These are phyloP conservation scores for Lasiosphaeria hispida DNA, from an alignment of 495 filamentous ascomycete genomes.

Conservation along the genomic window DNA sequence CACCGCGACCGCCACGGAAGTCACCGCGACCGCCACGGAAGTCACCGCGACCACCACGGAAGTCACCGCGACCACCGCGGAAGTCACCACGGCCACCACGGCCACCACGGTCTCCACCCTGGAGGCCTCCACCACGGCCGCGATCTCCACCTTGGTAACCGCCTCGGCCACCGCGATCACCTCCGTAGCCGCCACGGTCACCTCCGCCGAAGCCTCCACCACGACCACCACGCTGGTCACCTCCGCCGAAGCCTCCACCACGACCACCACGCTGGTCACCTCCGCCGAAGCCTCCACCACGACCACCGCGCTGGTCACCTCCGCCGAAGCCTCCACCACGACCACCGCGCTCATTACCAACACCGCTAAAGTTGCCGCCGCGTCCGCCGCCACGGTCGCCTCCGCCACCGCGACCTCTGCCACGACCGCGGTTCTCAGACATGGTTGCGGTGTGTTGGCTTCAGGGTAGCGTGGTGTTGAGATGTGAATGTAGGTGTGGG, in stretches of 20 bases:
- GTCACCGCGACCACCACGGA: constrained; percentile 25
- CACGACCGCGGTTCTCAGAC: constrained; percentile 15
- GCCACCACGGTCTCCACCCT: too few species aligned
- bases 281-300: constrained; percentile 6
- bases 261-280: constrained; percentile 5
- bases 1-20: constrained; percentile 20
- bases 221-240: neutral
- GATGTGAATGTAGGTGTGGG: too few species aligned
- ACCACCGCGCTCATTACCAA: neutral
- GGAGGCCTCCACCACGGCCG: too few species aligned
- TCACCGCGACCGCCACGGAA: constrained; percentile 21
- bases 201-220: constrained; percentile 21
- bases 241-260: neutral
- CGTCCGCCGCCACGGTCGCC: neutral
- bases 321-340: constrained; percentile 2
- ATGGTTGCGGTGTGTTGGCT: neutral
- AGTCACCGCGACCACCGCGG: constrained; percentile 7
- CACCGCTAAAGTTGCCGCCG: too few species aligned
- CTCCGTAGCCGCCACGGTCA: constrained; percentile 18
- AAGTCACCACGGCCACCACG: too few species aligned
- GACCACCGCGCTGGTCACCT: constrained; percentile 6
- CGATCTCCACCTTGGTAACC: neutral
- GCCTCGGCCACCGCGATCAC: constrained; percentile 20
- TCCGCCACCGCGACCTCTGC: constrained; percentile 12
- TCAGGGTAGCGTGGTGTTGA: too few species aligned